Percentiles rank a stretch among this genome's conserved stretches.
Conservation (phyloP, 345 rosid species). For the Arabidopsis arenosa region DNA sequence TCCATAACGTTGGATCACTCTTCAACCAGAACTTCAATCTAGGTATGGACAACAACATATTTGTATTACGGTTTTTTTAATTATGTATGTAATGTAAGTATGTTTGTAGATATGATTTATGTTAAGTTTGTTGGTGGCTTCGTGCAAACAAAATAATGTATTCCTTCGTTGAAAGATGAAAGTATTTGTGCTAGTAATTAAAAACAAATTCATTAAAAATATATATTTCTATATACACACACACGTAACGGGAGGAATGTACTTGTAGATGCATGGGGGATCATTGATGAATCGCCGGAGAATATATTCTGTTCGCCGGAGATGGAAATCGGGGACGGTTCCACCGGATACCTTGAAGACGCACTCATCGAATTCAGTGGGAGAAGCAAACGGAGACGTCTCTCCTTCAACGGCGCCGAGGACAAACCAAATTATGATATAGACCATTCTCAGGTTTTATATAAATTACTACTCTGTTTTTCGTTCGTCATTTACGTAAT, state of each 20-base stretch:
- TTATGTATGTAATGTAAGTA: not conserved
- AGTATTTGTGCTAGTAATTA: conserved; percentile 15
- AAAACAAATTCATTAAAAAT: not conserved
- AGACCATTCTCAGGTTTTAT: conserved; percentile 35
- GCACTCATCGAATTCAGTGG: conserved; percentile 71
- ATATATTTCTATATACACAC: not conserved
- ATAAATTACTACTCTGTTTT: not conserved
- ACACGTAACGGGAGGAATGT: conserved; percentile 13
- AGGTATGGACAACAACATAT: conserved; percentile 45
- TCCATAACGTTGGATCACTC: conserved; percentile 74
- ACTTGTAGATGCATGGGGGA: conserved; percentile 45
- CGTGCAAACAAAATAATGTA: not conserved
- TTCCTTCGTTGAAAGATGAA: not conserved
- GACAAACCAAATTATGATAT: conserved; percentile 32
- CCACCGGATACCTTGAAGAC: conserved; percentile 90
- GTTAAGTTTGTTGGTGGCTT: conserved; percentile 20
- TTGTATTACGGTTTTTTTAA: not conserved
- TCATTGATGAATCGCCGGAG: conserved; percentile 53
- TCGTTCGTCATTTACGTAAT: not conserved
- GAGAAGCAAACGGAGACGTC: conserved; percentile 70
- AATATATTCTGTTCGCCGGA: conserved; percentile 46
- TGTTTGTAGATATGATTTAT: not conserved
- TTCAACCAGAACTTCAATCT: conserved; percentile 76
- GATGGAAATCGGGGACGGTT: conserved; percentile 51
- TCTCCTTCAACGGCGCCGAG: conserved; percentile 41